These are phyloP conservation scores for Epichloe scottii DNA, from an alignment of 2,329 filamentous ascomycete species.

Conservation along the genomic window DNA sequence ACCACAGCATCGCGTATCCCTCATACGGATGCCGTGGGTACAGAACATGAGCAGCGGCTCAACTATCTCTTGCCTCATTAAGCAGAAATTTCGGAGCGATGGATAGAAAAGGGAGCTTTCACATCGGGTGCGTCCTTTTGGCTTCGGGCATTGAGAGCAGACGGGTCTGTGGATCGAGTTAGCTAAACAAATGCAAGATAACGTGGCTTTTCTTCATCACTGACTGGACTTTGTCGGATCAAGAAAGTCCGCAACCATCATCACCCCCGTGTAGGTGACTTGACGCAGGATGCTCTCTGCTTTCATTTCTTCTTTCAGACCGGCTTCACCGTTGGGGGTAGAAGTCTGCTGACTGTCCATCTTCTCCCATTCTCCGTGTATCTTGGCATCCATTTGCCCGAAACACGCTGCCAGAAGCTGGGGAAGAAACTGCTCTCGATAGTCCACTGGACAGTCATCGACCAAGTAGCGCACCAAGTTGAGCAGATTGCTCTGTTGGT, in stretches of 20 bases:
- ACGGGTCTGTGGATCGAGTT: slow-evolving; percentile 2
- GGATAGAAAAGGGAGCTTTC: slow-evolving; percentile 27
- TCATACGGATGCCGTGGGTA: slow-evolving; percentile 79
- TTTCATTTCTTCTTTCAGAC: slow-evolving; percentile 90
- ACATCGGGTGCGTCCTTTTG: neutral
- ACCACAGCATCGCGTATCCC: slow-evolving; percentile 77
- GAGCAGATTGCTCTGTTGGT: slow-evolving; percentile 87
- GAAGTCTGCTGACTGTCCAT: slow-evolving; percentile 52
- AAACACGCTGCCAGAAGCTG: slow-evolving; percentile 75
- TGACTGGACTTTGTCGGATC: slow-evolving; percentile 59
- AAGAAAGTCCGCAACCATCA: slow-evolving; percentile 81
- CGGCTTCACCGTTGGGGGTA: slow-evolving; percentile 59
- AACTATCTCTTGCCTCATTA: slow-evolving; percentile 64
- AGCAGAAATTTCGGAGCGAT: slow-evolving; percentile 68
- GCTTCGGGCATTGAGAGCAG: neutral
- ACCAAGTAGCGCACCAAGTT: slow-evolving; percentile 82
- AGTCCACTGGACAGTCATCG: slow-evolving; percentile 75
- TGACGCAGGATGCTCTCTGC: slow-evolving; percentile 89
- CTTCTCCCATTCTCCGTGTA: slow-evolving; percentile 74
- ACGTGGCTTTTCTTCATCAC: slow-evolving; percentile 12
- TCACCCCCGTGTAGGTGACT: slow-evolving; percentile 81
- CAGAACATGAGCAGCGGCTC: slow-evolving; percentile 87
- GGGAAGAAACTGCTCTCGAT: slow-evolving; percentile 69
- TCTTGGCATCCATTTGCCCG: slow-evolving; percentile 74
- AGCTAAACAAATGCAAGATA: neutral